These are phyloP conservation scores for Aspergillus tubingensis DNA, from an alignment of 2,329 filamentous ascomycete species.

Conservation along the genomic window DNA sequence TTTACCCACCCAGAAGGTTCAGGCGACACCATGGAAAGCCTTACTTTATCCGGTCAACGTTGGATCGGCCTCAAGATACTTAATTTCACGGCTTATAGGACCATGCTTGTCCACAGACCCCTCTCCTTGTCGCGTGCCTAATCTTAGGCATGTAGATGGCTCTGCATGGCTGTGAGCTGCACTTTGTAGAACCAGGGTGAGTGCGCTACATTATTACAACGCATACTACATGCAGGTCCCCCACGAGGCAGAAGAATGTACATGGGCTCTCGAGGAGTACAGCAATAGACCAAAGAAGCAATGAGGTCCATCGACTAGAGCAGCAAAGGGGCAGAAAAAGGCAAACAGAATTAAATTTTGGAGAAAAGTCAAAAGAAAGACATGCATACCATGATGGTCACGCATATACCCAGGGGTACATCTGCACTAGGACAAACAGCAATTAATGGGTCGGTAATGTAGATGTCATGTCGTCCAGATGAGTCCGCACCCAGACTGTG, in stretches of 20 bases:
- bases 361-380: neutral
- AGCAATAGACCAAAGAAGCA: neutral
- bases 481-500: neutral
- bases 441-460: neutral
- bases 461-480: conserved; percentile 2
- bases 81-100: neutral
- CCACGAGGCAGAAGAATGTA: neutral
- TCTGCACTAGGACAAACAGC: neutral
- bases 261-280: neutral
- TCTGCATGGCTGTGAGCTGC: neutral
- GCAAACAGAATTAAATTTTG: neutral
- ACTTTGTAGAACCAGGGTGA: neutral
- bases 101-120: neutral
- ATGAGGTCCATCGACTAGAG: neutral
- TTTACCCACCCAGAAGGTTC: neutral
- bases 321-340: neutral
- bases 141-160: neutral
- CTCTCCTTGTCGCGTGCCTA: neutral
- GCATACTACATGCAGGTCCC: neutral
- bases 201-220: neutral
- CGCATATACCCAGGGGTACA: neutral
- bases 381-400: neutral
- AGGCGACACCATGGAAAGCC: neutral
- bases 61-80: neutral
- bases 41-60: neutral